Evolutionary conservation across 2,329 filamentous ascomycete species (phyloP).

Genomic region (Sordariomycetes sp.): DNA sequence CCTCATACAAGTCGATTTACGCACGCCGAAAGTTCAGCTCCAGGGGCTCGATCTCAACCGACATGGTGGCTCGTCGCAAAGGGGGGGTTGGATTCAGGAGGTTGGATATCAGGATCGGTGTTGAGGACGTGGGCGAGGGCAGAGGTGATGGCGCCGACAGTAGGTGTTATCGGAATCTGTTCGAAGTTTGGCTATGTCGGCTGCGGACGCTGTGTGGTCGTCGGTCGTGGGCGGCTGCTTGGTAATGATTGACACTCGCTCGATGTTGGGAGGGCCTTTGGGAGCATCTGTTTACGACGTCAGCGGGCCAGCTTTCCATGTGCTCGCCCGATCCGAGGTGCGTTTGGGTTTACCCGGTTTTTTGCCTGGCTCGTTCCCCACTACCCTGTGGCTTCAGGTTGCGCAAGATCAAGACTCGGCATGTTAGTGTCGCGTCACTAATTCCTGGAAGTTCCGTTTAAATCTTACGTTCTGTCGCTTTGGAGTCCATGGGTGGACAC

Average conservation of each 20-base stretch:
- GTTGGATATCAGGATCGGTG: too few species aligned
- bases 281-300: conserved; percentile 9
- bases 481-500: too few species aligned
- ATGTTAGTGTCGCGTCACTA: too few species aligned
- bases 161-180: background rate
- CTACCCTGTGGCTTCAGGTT: too few species aligned
- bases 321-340: background rate
- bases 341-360: background rate
- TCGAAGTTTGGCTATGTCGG: conserved; percentile 6
- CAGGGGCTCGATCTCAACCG: conserved; percentile 82
- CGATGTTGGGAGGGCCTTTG: too few species aligned
- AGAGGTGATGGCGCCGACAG: background rate
- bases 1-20: conserved; percentile 20
- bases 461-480: too few species aligned
- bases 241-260: too few species aligned
- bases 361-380: background rate
- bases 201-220: too few species aligned
- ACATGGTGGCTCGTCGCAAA: conserved; percentile 54
- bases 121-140: too few species aligned
- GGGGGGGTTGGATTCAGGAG: background rate
- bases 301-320: conserved; percentile 12
- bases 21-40: conserved; percentile 92
- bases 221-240: too few species aligned
- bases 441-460: too few species aligned
- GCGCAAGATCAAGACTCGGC: too few species aligned